Conservation (phyloP, 2,329 filamentous ascomycete genomes). For the Aspergillus flavus region DNA sequence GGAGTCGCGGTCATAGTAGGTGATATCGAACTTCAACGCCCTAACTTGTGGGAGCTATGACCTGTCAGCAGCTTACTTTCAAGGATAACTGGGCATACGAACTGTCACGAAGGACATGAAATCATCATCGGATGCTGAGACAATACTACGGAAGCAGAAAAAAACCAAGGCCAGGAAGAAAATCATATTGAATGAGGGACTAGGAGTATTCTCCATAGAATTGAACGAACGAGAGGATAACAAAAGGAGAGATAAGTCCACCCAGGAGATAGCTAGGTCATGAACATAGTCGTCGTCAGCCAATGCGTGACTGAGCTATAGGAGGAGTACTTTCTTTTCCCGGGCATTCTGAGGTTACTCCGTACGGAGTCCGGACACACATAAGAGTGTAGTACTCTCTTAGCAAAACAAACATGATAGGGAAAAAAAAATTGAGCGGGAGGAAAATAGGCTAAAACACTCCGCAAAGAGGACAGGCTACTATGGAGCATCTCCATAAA, state of each 20-base stretch:
- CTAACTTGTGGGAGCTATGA: conserved; percentile 29
- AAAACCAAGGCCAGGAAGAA: conserved; percentile 29
- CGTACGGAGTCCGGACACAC: conserved; percentile 2
- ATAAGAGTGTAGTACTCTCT: background rate
- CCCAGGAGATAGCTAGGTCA: conserved; percentile 5
- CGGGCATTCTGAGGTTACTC: background rate
- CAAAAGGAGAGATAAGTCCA: conserved; percentile 7
- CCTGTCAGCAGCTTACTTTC: conserved; percentile 1
- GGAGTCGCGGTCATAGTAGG: conserved; percentile 28
- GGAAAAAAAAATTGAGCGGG: conserved; percentile 7
- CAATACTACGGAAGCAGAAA: conserved; percentile 24
- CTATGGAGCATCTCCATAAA: conserved; percentile 13
- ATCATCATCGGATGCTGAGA: conserved; percentile 33
- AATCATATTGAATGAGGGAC: conserved; percentile 33
- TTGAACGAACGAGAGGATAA: conserved; percentile 11
- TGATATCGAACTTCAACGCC: conserved; percentile 31
- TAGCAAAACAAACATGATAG: background rate
- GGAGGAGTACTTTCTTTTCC: background rate
- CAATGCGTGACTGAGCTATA: background rate
- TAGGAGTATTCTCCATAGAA: conserved; percentile 28
- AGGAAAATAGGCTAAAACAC: conserved; percentile 13
- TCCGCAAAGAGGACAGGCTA: conserved; percentile 15
- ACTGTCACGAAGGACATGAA: conserved; percentile 40
- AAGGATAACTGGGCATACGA: conserved; percentile 6
- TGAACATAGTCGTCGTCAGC: conserved; percentile 12